Evolutionary conservation across 2,329 filamentous ascomycete species (phyloP).

Genomic region (Penicillium sp.): DNA sequence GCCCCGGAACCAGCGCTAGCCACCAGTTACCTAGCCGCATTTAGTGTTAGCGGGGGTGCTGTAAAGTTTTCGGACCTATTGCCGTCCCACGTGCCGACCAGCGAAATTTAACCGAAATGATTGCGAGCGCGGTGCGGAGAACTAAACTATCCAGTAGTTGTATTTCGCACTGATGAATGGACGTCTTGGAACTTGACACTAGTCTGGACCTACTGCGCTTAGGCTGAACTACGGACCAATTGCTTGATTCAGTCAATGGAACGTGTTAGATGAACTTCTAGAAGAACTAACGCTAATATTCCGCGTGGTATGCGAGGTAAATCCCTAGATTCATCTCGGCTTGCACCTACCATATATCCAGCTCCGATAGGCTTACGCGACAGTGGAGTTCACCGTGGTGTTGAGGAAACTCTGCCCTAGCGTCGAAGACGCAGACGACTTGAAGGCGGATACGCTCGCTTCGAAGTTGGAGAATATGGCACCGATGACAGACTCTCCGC

Average conservation of each 20-base stretch:
- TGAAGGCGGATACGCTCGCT: conserved; percentile 12
- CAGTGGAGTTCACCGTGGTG: conserved; percentile 14
- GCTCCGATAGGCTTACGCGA: background rate
- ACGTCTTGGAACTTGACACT: background rate
- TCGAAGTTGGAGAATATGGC: conserved; percentile 21
- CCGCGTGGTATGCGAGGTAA: background rate
- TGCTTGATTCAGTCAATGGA: background rate
- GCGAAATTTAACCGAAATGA: conserved; percentile 18
- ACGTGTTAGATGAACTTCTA: background rate
- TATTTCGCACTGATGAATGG: background rate
- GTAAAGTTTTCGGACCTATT: conserved; percentile 11
- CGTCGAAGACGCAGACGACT: conserved; percentile 14
- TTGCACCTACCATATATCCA: background rate
- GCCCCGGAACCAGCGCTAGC: conserved; percentile 6
- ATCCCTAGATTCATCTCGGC: background rate
- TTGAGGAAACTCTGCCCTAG: conserved; percentile 17
- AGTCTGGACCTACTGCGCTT: background rate
- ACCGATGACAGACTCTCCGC: conserved; percentile 21
- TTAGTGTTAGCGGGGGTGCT: conserved; percentile 7
- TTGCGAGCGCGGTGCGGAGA: background rate
- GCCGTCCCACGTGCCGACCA: conserved; percentile 13
- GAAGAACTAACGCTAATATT: background rate
- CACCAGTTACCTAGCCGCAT: conserved; percentile 2
- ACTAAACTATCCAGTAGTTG: background rate
- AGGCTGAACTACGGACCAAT: conserved; percentile 5